Evolutionary conservation across 2,329 filamentous ascomycete species (phyloP), one percentile per base, ranked within the genome.

Genomic region (Cladosporium sp.): DNA sequence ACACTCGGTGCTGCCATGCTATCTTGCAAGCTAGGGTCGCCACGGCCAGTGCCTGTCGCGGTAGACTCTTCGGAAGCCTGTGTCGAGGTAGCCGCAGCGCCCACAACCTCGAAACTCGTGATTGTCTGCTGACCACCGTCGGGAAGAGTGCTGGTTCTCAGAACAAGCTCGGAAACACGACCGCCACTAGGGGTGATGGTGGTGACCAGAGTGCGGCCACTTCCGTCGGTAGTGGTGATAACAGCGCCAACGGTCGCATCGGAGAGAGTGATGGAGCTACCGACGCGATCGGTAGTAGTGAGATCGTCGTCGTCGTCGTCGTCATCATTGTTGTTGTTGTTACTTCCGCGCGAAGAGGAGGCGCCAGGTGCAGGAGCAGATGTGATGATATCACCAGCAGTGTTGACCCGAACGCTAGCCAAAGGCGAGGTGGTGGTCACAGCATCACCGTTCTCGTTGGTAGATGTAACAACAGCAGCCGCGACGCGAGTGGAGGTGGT

Each of bases 151-250:
- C 75, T 76, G 5, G 77, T 80, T 46, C 69, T 59, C 21, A 82
- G 69, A 33, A 78, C 74, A 31, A 83, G 67, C 56, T 74, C 74
- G 68, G 73, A 78, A 23, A 83, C 77, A 10, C 68, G 71, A 23
- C 77, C 80, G 55, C 77, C 80, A 56, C 71, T 74, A 4, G 81
- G 81, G 1, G 80, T 82, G 69, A 79, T 82, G 1, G 82, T 84
- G 2, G 81, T 80, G 60, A 81, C 68, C 64, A 83, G 77, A 3
- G 79, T 79, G 44, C 71, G 67, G 28, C 81, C 81, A 8, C 67
- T 28, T 2, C 69, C 72, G 67, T 83, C 74, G 12, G 80, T 83
- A 18, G 74, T 73, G 11, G 81, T 83, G 52, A 81, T 72, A 23
- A 81, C 77, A 55, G 80, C 75, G 57, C 80, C 80, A 1, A 53